Percentiles rank a stretch among this genome's conserved stretches.
These are phyloP conservation scores for Corylus avellana DNA, from an alignment of 306 rosid species.

Conservation along the genomic window DNA sequence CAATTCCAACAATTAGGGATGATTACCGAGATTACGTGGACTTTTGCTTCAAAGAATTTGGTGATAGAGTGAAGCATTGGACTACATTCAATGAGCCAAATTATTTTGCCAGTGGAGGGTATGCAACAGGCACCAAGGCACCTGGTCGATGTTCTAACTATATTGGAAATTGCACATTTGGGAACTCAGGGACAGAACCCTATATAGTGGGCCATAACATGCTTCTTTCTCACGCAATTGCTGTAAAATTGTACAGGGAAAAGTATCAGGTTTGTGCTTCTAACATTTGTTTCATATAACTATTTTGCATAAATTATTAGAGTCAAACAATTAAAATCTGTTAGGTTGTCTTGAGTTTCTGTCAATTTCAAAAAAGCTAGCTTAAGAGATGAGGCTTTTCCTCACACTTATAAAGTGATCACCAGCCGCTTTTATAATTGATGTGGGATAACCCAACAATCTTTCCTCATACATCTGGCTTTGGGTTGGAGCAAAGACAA, in stretches of 20 bases:
- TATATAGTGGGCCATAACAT: conserved; percentile 20
- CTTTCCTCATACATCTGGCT: too few species aligned
- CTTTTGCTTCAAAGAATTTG: conserved; percentile 27
- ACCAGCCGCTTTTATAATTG: too few species aligned
- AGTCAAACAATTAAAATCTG: too few species aligned
- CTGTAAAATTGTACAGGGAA: conserved; percentile 17
- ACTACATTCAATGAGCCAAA: conserved; percentile 27
- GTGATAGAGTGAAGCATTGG: conserved; percentile 30
- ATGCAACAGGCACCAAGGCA: conserved; percentile 9
- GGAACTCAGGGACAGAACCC: conserved; percentile 30
- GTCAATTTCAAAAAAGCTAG: too few species aligned
- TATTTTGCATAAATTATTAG: too few species aligned
- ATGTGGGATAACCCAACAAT: too few species aligned
- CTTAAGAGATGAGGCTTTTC: too few species aligned
- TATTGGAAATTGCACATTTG: conserved; percentile 17
- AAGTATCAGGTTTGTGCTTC: conserved; percentile 23
- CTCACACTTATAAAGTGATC: too few species aligned
- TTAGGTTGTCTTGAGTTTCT: too few species aligned
- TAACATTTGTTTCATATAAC: neutral
- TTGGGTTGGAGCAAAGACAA: too few species aligned
- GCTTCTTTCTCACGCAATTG: conserved; percentile 33
- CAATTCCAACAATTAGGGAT: conserved; percentile 14
- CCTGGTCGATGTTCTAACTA: conserved; percentile 32
- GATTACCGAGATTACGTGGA: conserved; percentile 39
- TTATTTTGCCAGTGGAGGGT: neutral